Base-by-base conservation (phyloP, 345 rosid genomes). In the Ceriops tagal region DNA sequence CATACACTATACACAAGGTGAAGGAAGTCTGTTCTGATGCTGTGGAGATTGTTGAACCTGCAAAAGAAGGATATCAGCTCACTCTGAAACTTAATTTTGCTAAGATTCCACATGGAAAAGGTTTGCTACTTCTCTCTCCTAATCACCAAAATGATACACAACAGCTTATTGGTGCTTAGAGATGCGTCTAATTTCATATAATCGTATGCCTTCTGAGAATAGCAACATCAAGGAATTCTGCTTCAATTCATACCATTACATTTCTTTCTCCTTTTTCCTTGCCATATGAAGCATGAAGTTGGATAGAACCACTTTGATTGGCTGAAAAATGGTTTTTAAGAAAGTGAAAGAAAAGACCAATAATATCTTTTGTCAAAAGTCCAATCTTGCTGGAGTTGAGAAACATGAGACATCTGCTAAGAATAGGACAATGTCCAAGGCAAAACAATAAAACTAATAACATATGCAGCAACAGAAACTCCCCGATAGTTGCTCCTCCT, bases 31-130 rank as follows among this genome's bases (percentile, higher is more conserved):
- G 76, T 53, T 70, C 79, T 34, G 84, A 84, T 78, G 87, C 83
- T 53, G 80, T 86, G 58, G 91, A 87, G 72, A 85, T 93, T 66
- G 79, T 91, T 64, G 87, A 91, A 75, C 97, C 96, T 24, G 78
- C 93, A 64, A 67, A 73, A 74, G 80, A 88, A 76, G 97, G 98
- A 75, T 93, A 91, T 75, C 97, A 91, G 71, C 83, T 93, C 68
- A 89, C 97, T 66, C 83, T 93, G 57, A 75, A 70, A 72, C 79
- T 93, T 39, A 55, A 88, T 66, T 80, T 93, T 64, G 58, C 79
- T 24, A 86, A 78, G 79, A 82, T 91, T 64, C 91, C 91, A 18
- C 77, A 26, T 53, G 81, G 83, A 46, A 89, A 89, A 86, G 97
- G 97, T 87, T 66, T 24, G 65, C 55, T 22, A 24, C 62, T 77